phyloP scores from a whole-genome alignment of 2,329 filamentous ascomycete genomes.

The Talaromyces rugulosus region DNA sequence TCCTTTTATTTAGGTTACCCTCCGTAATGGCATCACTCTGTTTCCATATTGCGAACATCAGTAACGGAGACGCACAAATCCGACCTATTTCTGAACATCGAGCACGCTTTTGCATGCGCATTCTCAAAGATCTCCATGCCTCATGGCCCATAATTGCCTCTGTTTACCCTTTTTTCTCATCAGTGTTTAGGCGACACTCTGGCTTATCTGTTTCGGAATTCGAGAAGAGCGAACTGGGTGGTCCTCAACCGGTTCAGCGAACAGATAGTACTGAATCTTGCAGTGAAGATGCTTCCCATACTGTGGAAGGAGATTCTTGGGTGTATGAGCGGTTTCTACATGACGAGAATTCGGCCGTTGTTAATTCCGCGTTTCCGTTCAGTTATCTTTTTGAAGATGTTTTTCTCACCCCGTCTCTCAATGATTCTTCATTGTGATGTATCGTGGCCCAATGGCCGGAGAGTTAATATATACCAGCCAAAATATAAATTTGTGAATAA shows the following conservation, averaged over 20 bases:
- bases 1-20: slow-evolving; percentile 9
- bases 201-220: background rate
- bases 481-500: background rate
- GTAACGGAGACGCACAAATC: slow-evolving; percentile 10
- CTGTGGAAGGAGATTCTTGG: background rate
- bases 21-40: slow-evolving; percentile 14
- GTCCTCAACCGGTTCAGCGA: background rate
- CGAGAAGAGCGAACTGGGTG: background rate
- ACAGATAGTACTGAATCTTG: background rate
- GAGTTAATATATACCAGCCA: background rate
- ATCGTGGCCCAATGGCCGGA: background rate
- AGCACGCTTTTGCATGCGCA: slow-evolving; percentile 21
- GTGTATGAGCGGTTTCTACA: slow-evolving; percentile 12
- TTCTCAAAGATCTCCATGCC: slow-evolving; percentile 19
- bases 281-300: background rate
- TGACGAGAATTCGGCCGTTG: slow-evolving; percentile 5
- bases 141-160: slow-evolving; percentile 17
- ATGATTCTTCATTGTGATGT: background rate
- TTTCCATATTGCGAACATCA: slow-evolving; percentile 18
- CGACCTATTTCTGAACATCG: slow-evolving; percentile 22
- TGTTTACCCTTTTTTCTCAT: slow-evolving; percentile 14
- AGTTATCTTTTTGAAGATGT: slow-evolving; percentile 15
- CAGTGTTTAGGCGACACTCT: slow-evolving; percentile 7
- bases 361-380: slow-evolving; percentile 15
- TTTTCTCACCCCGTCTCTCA: slow-evolving; percentile 1